These are phyloP conservation scores for Prunus padus DNA, from an alignment of 306 rosid species.

Conservation along the genomic window DNA sequence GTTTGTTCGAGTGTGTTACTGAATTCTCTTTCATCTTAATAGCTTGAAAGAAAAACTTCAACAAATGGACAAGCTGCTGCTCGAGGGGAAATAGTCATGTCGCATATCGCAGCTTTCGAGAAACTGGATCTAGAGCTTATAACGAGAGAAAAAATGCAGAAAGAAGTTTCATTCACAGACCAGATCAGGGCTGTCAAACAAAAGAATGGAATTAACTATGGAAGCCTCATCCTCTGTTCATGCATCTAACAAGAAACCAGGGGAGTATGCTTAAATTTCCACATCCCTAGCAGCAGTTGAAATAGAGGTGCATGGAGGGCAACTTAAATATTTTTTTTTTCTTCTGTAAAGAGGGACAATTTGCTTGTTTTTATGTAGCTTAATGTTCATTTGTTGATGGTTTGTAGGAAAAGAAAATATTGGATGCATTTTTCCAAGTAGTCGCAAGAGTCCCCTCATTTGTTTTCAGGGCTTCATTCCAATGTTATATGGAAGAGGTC, in stretches of 20 bases:
- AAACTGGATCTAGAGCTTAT: too few species aligned
- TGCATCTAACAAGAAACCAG: conserved; percentile 13
- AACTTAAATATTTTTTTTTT: too few species aligned
- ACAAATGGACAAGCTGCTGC: conserved; percentile 28
- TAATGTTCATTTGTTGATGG: neutral
- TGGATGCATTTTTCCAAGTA: conserved; percentile 11
- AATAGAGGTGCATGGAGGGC: too few species aligned
- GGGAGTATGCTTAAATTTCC: conserved; percentile 11
- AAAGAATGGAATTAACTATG: too few species aligned
- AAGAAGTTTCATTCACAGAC: too few species aligned
- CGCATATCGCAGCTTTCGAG: too few species aligned
- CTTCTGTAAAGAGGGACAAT: neutral
- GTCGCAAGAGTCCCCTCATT: neutral
- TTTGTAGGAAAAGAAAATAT: neutral
- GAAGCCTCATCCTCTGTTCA: too few species aligned
- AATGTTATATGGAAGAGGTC: neutral
- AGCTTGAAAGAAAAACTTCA: conserved; percentile 48
- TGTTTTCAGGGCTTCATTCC: neutral
- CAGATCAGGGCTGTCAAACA: too few species aligned
- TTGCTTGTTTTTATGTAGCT: neutral
- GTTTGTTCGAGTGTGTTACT: neutral
- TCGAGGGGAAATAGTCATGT: conserved; percentile 29
- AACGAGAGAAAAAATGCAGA: too few species aligned
- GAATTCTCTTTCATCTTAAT: conserved; percentile 22
- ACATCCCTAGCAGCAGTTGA: conserved; percentile 23